Evolutionary conservation across 371 early-diverging fungal species (phyloP).

Genomic region (Haplosporangium sp.): DNA sequence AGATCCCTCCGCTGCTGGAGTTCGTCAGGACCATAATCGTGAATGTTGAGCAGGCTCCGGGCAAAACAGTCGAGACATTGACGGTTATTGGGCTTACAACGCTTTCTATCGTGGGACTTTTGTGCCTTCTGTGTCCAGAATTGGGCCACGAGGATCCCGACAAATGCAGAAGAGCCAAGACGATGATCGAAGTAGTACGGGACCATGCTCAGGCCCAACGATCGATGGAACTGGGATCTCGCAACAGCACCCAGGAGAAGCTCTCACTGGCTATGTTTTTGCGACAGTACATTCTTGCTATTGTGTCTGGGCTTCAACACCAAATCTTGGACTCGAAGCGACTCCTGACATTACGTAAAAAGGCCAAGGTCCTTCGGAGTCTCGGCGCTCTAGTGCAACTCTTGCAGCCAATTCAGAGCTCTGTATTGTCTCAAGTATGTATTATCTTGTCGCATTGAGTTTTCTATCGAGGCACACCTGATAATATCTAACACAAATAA

Average conservation of each 20-base stretch:
- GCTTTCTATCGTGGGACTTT: conserved; percentile 21
- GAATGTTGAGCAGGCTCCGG: conserved; percentile 13
- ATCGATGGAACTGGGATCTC: not conserved
- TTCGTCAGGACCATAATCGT: conserved; percentile 20
- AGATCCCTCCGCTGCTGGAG: conserved; percentile 15
- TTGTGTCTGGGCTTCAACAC: conserved; percentile 40
- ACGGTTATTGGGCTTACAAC: conserved; percentile 20
- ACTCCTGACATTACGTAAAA: conserved; percentile 17
- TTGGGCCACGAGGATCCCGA: conserved; percentile 30
- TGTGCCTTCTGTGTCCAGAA: conserved; percentile 26
- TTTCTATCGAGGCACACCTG: not conserved
- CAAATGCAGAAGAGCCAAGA: conserved; percentile 18
- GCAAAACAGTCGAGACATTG: not conserved
- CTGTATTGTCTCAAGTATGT: conserved; percentile 39
- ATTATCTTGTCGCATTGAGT: not conserved
- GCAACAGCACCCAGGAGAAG: conserved; percentile 6
- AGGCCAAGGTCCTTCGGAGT: conserved; percentile 33
- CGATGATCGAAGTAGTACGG: conserved; percentile 23
- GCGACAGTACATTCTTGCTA: conserved; percentile 33
- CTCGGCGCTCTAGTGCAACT: conserved; percentile 19
- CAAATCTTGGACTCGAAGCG: conserved; percentile 18
- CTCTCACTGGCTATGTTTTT: conserved; percentile 31
- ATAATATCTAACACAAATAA: too few species aligned
- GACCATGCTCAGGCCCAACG: conserved; percentile 12
- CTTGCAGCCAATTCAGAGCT: conserved; percentile 38